phyloP scores from a whole-genome alignment of 495 filamentous ascomycete genomes.

The Acidiella bohemica region DNA sequence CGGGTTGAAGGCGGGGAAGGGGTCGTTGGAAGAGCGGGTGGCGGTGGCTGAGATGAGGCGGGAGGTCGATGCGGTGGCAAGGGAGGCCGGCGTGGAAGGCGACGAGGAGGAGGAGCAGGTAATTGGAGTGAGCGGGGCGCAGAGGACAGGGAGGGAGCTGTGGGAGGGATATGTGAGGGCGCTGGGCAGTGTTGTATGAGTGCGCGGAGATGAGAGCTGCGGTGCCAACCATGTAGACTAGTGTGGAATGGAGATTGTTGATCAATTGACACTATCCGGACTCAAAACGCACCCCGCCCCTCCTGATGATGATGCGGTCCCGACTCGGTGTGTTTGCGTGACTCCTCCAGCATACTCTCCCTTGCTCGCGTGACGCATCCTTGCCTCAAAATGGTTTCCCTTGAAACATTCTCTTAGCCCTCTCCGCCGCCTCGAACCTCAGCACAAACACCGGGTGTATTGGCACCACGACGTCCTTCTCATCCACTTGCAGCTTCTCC shows the following conservation, averaged over 20 bases:
- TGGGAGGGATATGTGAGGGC: constrained; percentile 8
- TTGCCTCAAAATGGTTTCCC: too few relatives aligned
- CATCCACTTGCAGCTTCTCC: constrained; percentile 35
- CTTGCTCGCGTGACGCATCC: too few relatives aligned
- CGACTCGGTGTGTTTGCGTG: too few relatives aligned
- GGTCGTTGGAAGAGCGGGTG: constrained; percentile 70
- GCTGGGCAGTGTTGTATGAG: constrained; percentile 7
- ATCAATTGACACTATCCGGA: too few relatives aligned
- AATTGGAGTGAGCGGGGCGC: neutral
- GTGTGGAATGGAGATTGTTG: too few relatives aligned
- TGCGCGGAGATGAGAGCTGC: too few relatives aligned
- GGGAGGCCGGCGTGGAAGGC: constrained; percentile 33
- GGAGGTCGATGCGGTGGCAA: constrained; percentile 47
- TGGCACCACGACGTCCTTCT: constrained; percentile 37
- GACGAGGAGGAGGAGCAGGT: constrained; percentile 34
- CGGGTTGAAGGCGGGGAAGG: constrained; percentile 39
- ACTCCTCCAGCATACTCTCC: too few relatives aligned
- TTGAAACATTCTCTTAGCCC: constrained; percentile 49
- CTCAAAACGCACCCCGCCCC: too few relatives aligned
- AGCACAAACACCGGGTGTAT: constrained; percentile 81
- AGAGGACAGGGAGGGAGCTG: neutral
- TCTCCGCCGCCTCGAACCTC: constrained; percentile 52
- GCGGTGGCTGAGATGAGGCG: constrained; percentile 56
- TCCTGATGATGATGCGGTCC: too few relatives aligned
- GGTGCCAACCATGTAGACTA: too few relatives aligned